Evolutionary conservation across 345 rosid species (phyloP).

Genomic region (Nephelium lappaceum): DNA sequence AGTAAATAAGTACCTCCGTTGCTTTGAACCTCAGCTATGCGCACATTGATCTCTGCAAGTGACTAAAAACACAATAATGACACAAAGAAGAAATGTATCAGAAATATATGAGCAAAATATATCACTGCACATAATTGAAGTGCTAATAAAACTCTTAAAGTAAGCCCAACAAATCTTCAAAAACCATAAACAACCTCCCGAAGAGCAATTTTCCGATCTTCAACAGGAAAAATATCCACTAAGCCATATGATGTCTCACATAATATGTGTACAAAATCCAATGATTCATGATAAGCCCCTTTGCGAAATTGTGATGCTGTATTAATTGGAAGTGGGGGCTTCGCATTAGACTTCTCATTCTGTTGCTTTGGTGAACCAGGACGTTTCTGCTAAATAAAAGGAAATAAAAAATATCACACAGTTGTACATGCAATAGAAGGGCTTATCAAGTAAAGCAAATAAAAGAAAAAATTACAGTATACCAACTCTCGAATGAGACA

Average conservation of each 20-base stretch:
- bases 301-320: constrained; percentile 79
- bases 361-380: constrained; percentile 89
- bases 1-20: constrained; percentile 69
- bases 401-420: constrained; percentile 9
- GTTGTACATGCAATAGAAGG: constrained; percentile 17
- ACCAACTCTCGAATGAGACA: not conserved
- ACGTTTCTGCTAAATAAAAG: constrained; percentile 57
- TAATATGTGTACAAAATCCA: constrained; percentile 88
- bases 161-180: constrained; percentile 7
- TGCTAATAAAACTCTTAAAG: constrained; percentile 14
- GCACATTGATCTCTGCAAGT: constrained; percentile 83
- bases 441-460: constrained; percentile 17
- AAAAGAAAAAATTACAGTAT: not conserved
- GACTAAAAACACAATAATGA: constrained; percentile 64
- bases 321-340: constrained; percentile 81
- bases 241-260: constrained; percentile 96
- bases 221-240: constrained; percentile 95
- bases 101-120: constrained; percentile 25
- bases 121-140: constrained; percentile 1
- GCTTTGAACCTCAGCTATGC: constrained; percentile 74
- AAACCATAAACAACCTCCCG: constrained; percentile 67
- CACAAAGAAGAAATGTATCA: constrained; percentile 31
- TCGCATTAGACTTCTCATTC: constrained; percentile 62
- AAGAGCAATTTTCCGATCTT: constrained; percentile 94
- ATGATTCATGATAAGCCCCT: constrained; percentile 90